A percentile compares a stretch with the other conserved stretches of the same genome.
Conservation (phyloP, 176 grass and related monocot species). For the Hyparrhenia diplandra region DNA sequence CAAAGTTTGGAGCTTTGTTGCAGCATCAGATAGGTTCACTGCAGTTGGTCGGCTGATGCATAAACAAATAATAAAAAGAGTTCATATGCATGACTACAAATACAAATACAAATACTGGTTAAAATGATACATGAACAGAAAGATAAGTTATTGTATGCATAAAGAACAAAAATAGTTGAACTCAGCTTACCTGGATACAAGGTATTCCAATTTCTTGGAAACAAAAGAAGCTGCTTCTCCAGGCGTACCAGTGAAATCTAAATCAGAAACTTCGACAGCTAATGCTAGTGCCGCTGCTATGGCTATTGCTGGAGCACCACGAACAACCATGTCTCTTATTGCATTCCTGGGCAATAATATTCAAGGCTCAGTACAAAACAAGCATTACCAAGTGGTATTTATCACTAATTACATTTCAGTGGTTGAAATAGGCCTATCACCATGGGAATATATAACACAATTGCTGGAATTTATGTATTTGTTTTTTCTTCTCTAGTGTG, state of each 20-base stretch:
- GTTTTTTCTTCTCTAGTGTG: not conserved
- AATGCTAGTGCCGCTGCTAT: slow-evolving; percentile 81
- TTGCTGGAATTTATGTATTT: not conserved
- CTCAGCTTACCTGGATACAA: slow-evolving; percentile 77
- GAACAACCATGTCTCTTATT: slow-evolving; percentile 89
- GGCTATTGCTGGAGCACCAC: slow-evolving; percentile 91
- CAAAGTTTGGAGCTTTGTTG: slow-evolving; percentile 69
- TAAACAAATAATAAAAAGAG: not conserved
- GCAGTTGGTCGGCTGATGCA: slow-evolving; percentile 84
- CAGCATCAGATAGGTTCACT: slow-evolving; percentile 87
- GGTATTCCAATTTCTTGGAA: slow-evolving; percentile 78
- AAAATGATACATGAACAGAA: slow-evolving; percentile 9
- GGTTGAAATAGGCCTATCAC: not conserved
- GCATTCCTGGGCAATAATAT: slow-evolving; percentile 60
- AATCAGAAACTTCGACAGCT: slow-evolving; percentile 59
- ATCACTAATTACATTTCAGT: not conserved
- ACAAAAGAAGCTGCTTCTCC: slow-evolving; percentile 68
- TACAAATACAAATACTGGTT: not conserved
- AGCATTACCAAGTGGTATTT: not conserved
- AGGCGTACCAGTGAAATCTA: slow-evolving; percentile 55
- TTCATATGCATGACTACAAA: not conserved
- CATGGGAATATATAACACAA: not conserved
- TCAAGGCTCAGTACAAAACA: slow-evolving; percentile 4
- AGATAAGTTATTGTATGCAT: not conserved
- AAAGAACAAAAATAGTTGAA: not conserved